phyloP scores from a whole-genome alignment of 176 grass and related monocot genomes.

The Phragmites australis region DNA sequence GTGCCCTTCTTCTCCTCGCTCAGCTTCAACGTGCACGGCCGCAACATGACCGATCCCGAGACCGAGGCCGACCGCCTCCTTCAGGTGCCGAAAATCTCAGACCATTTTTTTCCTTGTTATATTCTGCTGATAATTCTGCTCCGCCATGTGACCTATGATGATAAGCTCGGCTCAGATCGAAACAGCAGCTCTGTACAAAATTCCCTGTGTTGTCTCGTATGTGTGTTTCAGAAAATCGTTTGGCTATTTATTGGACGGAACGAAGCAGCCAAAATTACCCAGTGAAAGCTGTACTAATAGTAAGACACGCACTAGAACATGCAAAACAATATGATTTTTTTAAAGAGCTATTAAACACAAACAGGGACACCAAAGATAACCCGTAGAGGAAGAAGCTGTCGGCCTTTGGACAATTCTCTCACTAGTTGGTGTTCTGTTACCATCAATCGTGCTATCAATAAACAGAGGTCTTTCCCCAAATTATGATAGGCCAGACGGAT shows the following conservation, averaged over 20 bases:
- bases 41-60: conserved; percentile 95
- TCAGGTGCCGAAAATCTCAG: conserved; percentile 48
- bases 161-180: neutral
- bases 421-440: conserved; percentile 1
- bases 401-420: neutral
- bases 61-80: conserved; percentile 80
- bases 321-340: neutral
- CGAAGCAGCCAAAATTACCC: conserved; percentile 22
- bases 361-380: neutral
- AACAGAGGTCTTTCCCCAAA: neutral
- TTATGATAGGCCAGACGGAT: neutral
- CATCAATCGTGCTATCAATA: neutral
- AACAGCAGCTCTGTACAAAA: conserved; percentile 22
- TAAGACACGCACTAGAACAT: neutral
- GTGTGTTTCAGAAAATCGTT: neutral
- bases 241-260: neutral
- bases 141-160: neutral
- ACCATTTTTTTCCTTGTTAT: neutral
- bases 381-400: neutral
- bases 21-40: conserved; percentile 94
- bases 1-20: conserved; percentile 99
- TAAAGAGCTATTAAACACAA: neutral
- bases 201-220: no score
- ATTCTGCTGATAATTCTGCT: neutral
- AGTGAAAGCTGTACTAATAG: neutral